These are phyloP conservation scores for Calonectria hawksworthii DNA, from an alignment of 2,329 filamentous ascomycete genomes.

Conservation along the genomic window DNA sequence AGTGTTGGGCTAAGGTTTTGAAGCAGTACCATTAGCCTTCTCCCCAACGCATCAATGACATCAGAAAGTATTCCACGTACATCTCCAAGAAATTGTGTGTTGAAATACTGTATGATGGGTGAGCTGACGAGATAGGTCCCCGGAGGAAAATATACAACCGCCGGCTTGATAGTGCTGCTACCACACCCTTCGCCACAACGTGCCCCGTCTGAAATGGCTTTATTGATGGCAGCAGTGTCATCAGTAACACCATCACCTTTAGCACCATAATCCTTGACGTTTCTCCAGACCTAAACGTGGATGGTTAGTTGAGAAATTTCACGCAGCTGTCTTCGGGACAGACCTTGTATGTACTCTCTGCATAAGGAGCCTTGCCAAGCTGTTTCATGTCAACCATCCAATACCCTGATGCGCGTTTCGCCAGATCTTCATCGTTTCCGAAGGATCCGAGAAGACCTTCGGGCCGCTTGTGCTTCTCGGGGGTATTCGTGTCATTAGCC, in stretches of 20 bases:
- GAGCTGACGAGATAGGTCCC: slow-evolving; percentile 88
- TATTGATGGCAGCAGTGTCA: slow-evolving; percentile 91
- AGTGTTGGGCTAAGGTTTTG: not conserved
- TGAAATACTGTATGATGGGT: slow-evolving; percentile 89
- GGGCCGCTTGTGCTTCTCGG: too few species aligned
- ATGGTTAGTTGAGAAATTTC: too few species aligned
- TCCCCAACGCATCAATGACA: too few species aligned
- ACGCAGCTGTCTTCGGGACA: too few species aligned
- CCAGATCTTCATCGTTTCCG: too few species aligned
- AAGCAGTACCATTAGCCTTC: too few species aligned
- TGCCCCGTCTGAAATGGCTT: slow-evolving; percentile 80
- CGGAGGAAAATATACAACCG: slow-evolving; percentile 90
- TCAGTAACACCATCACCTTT: slow-evolving; percentile 78
- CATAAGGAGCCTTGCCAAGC: too few species aligned
- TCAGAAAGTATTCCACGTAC: slow-evolving; percentile 67
- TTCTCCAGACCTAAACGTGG: slow-evolving; percentile 81
- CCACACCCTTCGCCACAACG: slow-evolving; percentile 88
- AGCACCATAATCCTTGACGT: slow-evolving; percentile 83
- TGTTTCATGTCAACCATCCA: not conserved
- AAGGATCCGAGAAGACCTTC: too few species aligned
- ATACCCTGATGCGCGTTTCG: not conserved
- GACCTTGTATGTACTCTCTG: too few species aligned
- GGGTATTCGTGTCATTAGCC: too few species aligned
- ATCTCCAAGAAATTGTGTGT: slow-evolving; percentile 93
- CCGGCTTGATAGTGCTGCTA: slow-evolving; percentile 85